phyloP scores from a whole-genome alignment of 257 asterid species.

The Nicotiana noctiflora region DNA sequence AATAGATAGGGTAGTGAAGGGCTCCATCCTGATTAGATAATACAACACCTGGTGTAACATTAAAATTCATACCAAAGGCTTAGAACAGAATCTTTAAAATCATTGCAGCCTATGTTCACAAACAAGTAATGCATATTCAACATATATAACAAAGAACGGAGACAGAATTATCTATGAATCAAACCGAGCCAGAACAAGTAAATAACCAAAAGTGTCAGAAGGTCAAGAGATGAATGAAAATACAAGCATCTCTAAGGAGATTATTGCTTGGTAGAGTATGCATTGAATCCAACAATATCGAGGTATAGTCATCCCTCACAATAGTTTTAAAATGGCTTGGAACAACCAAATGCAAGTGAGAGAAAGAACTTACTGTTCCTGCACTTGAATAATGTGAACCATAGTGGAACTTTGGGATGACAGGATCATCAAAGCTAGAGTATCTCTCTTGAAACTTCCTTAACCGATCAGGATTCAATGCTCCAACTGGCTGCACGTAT shows the following conservation, averaged over 20 bases:
- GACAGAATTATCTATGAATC: neutral
- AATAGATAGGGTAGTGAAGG: constrained; percentile 92
- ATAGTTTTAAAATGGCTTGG: neutral
- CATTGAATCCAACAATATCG: neutral
- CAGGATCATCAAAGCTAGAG: constrained; percentile 88
- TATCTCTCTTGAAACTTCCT: constrained; percentile 90
- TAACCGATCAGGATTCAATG: constrained; percentile 75
- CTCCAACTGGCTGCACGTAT: constrained; percentile 87
- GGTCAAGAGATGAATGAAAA: neutral
- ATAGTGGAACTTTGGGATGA: constrained; percentile 93
- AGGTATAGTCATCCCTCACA: constrained; percentile 1
- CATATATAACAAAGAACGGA: neutral
- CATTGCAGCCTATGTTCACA: constrained; percentile 13
- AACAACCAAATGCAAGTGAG: constrained; percentile 7
- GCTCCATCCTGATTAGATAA: constrained; percentile 89
- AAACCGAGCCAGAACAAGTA: neutral
- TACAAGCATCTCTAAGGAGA: neutral
- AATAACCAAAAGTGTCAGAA: neutral
- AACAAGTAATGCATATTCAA: neutral
- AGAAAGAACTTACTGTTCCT: constrained; percentile 66
- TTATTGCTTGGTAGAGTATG: neutral
- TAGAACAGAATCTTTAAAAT: neutral
- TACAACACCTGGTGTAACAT: constrained; percentile 63
- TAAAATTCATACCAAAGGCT: constrained; percentile 11
- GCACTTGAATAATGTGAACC: constrained; percentile 99